Evolutionary conservation across 139 green algal species (phyloP).

Genomic region (Limnomonas spitsbergensis): DNA sequence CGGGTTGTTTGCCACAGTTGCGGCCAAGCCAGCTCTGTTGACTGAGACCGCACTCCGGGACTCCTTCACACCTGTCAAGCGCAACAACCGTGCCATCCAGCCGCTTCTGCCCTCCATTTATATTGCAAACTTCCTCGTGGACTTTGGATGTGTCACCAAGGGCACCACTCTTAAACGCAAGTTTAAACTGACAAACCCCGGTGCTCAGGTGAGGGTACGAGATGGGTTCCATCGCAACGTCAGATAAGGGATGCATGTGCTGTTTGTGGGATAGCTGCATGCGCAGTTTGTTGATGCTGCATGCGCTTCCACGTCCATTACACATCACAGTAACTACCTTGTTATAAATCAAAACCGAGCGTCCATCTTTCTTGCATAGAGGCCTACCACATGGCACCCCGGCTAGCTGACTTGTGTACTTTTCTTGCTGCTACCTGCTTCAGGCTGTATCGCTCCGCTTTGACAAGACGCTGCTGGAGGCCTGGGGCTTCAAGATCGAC

Average conservation of each 20-base stretch:
- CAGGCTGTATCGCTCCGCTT: constrained; percentile 47
- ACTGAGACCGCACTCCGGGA: not conserved
- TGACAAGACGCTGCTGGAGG: constrained; percentile 59
- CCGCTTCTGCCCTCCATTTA: constrained; percentile 29
- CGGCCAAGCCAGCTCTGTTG: too few relatives aligned
- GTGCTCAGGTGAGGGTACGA: constrained; percentile 43
- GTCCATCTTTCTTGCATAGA: not conserved
- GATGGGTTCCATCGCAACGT: too few relatives aligned
- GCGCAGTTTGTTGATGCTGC: too few relatives aligned
- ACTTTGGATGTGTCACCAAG: constrained; percentile 78
- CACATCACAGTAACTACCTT: too few relatives aligned
- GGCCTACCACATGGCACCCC: too few relatives aligned
- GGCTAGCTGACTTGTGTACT: too few relatives aligned
- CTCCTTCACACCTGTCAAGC: not conserved
- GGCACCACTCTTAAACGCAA: constrained; percentile 47
- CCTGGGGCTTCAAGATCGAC: constrained; percentile 59
- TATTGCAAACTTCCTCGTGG: constrained; percentile 62
- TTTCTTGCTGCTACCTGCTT: too few relatives aligned
- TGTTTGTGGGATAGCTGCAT: too few relatives aligned
- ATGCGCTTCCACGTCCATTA: too few relatives aligned
- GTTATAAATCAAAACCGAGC: too few relatives aligned
- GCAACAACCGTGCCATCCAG: constrained; percentile 9
- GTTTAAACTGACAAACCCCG: constrained; percentile 68
- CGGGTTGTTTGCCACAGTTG: too few relatives aligned
- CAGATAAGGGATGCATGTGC: too few relatives aligned